Evolutionary conservation across 23 red algal species (phyloP).

Genomic region (Gracilaria gracilis): DNA sequence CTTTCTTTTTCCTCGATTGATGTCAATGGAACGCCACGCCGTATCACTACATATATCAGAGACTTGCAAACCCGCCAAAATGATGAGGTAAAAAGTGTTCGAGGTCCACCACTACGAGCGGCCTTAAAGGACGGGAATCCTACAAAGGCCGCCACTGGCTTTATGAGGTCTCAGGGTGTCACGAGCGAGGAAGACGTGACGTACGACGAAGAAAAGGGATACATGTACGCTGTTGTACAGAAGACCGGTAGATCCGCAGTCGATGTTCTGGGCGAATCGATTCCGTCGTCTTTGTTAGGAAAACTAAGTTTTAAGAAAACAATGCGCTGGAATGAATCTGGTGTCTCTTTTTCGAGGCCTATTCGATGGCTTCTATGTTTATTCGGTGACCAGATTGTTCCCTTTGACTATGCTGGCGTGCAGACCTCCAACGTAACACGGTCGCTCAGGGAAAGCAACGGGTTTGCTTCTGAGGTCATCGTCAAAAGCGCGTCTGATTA

Average conservation of each 20-base stretch:
- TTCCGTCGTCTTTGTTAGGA: slow-evolving; percentile 55
- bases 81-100: slow-evolving; percentile 57
- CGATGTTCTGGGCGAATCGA: slow-evolving; percentile 57
- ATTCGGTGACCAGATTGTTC: slow-evolving; percentile 83
- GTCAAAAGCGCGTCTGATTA: slow-evolving; percentile 75
- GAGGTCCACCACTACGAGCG: slow-evolving; percentile 81
- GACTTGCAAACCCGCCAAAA: slow-evolving; percentile 66
- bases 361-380: slow-evolving; percentile 92
- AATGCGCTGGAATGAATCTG: slow-evolving; percentile 95
- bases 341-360: slow-evolving; percentile 87
- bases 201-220: slow-evolving; percentile 71
- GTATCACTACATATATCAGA: slow-evolving; percentile 69
- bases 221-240: slow-evolving; percentile 80
- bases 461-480: slow-evolving; percentile 38
- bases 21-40: slow-evolving; percentile 84
- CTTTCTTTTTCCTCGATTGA: slow-evolving; percentile 54
- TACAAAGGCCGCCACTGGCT: slow-evolving; percentile 82
- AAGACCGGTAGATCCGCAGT: slow-evolving; percentile 54
- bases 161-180: slow-evolving; percentile 82
- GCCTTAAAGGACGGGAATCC: slow-evolving; percentile 84
- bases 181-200: slow-evolving; percentile 35
- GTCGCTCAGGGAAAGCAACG: slow-evolving; percentile 65
- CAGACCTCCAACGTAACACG: slow-evolving; percentile 27
- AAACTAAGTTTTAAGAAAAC: slow-evolving; percentile 75
- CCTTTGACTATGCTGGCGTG: slow-evolving; percentile 86